Base-by-base conservation (phyloP, 2,329 filamentous ascomycete genomes). In the Cladosporium oxysporum region DNA sequence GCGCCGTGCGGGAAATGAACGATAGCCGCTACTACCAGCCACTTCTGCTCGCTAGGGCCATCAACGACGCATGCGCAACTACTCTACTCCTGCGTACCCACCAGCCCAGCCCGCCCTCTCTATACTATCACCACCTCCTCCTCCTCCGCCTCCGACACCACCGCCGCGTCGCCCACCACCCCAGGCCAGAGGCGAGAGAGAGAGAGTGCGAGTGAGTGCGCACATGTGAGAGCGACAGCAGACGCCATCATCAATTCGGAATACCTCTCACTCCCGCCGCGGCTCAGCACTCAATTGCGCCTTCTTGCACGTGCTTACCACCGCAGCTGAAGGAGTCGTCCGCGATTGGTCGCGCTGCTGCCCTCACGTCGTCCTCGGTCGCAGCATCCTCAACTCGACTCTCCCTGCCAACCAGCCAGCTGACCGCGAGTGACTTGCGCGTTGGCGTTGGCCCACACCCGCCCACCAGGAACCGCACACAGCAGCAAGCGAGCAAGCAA, bases 391-490 rank as follows among this genome's bases (percentile, higher is more conserved):
- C 33, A 3, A 5, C 21, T 47, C 11, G n/a, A 14, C 35, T 61
- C 28, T 44, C 59, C 59, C 28, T 62, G 59, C 59, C 44, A 50
- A 61, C 59, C 59, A 41, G 59, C 41, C 41, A 62, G 59, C 59
- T 52, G 59, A 62, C 47, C 35, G 59, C 31, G 59, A 62, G 59
- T 62, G 59, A 53, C 59, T 62, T 47, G 41, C 41, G 59, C 59
- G 59, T 49, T 52, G 59, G 59, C 59, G 59, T 49, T 52, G 59
- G 58, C 29, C 59, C 44, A 21, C 59, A 21, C 47, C 58, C 47
- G 47, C 44, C 59, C 59, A 52, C 59, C 26, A 33, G 52, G 29
- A 35, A 62, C 28, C 29, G 47, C 59, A 26, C 44, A 7, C 37
- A 33, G 31, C 55, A n/a, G 55, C 58, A 29, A 60, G 37, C 58